Percentiles rank a stretch among this genome's conserved stretches.
Evolutionary conservation across 2,329 filamentous ascomycete genomes (phyloP).

Genomic region (Penicillium rolfsii): DNA sequence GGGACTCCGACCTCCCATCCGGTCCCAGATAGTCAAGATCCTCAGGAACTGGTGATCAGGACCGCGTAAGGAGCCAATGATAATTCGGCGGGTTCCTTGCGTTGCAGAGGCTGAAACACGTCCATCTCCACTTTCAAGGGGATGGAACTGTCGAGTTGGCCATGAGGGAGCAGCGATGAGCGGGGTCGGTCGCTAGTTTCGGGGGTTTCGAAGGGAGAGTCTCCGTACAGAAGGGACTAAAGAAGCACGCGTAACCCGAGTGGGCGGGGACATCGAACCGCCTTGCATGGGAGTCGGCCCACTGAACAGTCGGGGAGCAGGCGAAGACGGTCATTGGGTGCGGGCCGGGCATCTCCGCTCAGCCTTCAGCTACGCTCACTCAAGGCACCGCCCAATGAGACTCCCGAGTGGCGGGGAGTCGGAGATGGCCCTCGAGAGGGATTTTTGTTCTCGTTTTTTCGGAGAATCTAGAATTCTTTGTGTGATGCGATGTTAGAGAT

Average conservation of each 20-base stretch:
- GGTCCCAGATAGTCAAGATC: constrained; percentile 5
- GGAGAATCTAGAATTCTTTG: not conserved
- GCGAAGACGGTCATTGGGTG: constrained; percentile 1
- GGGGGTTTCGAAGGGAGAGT: constrained; percentile 6
- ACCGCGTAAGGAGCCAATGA: constrained; percentile 13
- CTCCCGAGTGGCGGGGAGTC: constrained; percentile 1
- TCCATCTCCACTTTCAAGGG: constrained; percentile 12
- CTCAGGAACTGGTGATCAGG: constrained; percentile 7
- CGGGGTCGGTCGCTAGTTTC: constrained; percentile 20
- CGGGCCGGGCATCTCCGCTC: constrained; percentile 8
- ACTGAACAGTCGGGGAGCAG: not conserved
- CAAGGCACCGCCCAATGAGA: not conserved
- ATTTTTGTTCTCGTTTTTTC: not conserved
- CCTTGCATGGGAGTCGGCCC: not conserved
- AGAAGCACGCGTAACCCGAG: not conserved
- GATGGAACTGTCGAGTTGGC: not conserved
- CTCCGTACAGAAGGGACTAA: not conserved
- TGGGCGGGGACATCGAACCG: not conserved
- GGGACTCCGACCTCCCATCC: constrained; percentile 5
- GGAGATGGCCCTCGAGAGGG: not conserved
- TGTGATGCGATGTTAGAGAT: not conserved
- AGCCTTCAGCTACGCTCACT: constrained; percentile 13
- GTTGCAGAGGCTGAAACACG: constrained; percentile 27
- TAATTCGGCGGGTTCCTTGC: constrained; percentile 11
- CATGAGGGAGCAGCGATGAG: constrained; percentile 17